A percentile compares a stretch with the other conserved stretches of the same genome.
These are phyloP conservation scores for Acephala macrosclerotiorum DNA, from an alignment of 2,329 filamentous ascomycete genomes.

Conservation along the genomic window DNA sequence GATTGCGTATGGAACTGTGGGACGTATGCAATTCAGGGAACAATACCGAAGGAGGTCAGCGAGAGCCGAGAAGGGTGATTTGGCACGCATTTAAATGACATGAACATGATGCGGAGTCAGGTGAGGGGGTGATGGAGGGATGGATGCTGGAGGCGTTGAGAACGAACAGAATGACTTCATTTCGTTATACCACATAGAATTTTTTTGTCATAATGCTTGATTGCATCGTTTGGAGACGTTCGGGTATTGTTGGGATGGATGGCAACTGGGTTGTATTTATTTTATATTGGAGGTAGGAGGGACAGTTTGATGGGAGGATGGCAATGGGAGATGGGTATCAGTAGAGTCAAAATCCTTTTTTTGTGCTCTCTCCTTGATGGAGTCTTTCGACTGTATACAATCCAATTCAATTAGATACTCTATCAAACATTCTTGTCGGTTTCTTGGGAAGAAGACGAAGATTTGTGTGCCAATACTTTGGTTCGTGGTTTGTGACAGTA, in stretches of 20 bases:
- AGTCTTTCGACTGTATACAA: slow-evolving; percentile 9
- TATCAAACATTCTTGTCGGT: neutral
- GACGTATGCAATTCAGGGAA: slow-evolving; percentile 71
- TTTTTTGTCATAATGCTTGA: slow-evolving; percentile 24
- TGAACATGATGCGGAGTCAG: neutral
- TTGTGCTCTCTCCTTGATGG: slow-evolving; percentile 9
- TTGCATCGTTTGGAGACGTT: slow-evolving; percentile 13
- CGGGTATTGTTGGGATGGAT: neutral
- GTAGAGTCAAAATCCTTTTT: neutral
- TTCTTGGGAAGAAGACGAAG: too few relatives aligned
- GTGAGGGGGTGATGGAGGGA: neutral
- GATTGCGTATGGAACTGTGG: slow-evolving; percentile 70
- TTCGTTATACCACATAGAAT: slow-evolving; percentile 26
- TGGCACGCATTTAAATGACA: slow-evolving; percentile 37
- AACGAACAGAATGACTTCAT: slow-evolving; percentile 14
- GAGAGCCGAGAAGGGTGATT: slow-evolving; percentile 47
- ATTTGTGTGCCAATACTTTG: too few relatives aligned
- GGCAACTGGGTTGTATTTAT: neutral
- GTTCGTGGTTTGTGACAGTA: too few relatives aligned
- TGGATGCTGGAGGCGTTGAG: too few relatives aligned
- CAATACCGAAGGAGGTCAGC: slow-evolving; percentile 63
- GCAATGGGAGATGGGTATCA: neutral
- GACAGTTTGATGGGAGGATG: neutral
- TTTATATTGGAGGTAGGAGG: too few relatives aligned
- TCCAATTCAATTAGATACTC: slow-evolving; percentile 7